Base-by-base conservation (phyloP, 2,329 filamentous ascomycete species). In the Aspergillus versicolor region DNA sequence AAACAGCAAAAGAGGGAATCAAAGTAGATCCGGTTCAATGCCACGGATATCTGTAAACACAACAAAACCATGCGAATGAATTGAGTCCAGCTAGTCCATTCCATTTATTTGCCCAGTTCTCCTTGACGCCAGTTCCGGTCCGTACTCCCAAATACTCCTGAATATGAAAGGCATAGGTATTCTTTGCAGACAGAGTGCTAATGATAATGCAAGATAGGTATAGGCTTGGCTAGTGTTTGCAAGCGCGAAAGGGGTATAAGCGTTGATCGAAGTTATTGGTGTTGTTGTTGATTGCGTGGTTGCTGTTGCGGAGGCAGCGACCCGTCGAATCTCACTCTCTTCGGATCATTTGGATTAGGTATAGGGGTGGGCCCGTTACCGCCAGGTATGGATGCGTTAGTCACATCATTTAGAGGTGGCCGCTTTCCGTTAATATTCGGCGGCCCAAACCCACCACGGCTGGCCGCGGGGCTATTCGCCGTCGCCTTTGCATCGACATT, bases 341-440 rank as follows among this genome's bases (percentile, higher is more conserved):
- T 75, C 3, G 67, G 67, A 44, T 75, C 72, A 49, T 64, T 68
- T 19, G 61, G 63, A 47, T 62, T 49, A 6, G 47, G 52, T 19
- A 24, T 30, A 30, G 73, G 67, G 54, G 67, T 60, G 59, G 61
- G 52, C 52, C 66, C 61, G 49, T 58, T 61, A 30, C 60, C 56
- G 13, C 62, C 62, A 30, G 67, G 40, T 11, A 57, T 58, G 22
- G 64, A 61, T 32, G 67, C 69, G 62, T 79, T 79, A n/a, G 77
- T 79, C 49, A 79, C 68, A 56, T 79, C 77, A n/a, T 66, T 71
- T 24, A 79, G 61, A 7, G 77, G 76, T 24, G 75, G 76, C 37
- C 77, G 71, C 59, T 77, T 78, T 9, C 74, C 73, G 27, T 76
- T 75, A 5, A 65, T 27, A 54, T 73, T 73, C 11, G 67, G 69